These are phyloP conservation scores for Euryodendron excelsum DNA, from an alignment of 148 eudicot genomes.

Conservation along the genomic window DNA sequence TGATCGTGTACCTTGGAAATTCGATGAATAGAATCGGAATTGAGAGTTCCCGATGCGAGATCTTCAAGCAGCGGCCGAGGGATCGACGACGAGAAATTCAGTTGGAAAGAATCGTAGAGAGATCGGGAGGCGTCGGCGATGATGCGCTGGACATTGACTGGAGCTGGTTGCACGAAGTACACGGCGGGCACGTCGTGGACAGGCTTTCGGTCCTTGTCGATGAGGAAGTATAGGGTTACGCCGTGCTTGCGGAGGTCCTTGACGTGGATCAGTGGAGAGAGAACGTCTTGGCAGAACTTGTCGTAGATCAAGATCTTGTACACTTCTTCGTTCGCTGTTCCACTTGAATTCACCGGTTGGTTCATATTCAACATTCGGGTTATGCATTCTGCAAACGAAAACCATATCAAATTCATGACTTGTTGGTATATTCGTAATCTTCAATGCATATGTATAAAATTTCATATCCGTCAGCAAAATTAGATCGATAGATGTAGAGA, in stretches of 20 bases:
- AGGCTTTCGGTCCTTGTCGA: conserved; percentile 78
- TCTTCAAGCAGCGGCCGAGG: conserved; percentile 78
- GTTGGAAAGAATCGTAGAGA: conserved; percentile 62
- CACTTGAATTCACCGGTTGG: conserved; percentile 66
- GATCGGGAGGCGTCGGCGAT: conserved; percentile 51
- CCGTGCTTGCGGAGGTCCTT: conserved; percentile 90
- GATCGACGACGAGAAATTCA: conserved; percentile 72
- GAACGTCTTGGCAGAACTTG: conserved; percentile 65
- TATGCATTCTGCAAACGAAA: conserved; percentile 59
- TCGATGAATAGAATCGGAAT: conserved; percentile 57
- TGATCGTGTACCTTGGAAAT: conserved; percentile 83
- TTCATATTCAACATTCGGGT: conserved; percentile 85
- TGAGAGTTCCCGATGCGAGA: conserved; percentile 60
- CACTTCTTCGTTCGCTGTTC: conserved; percentile 74
- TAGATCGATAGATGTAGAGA: conserved; percentile 4
- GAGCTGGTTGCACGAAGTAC: conserved; percentile 67
- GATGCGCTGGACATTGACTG: conserved; percentile 51
- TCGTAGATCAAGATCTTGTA: conserved; percentile 96
- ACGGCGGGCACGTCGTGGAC: conserved; percentile 84
- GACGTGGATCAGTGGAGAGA: conserved; percentile 85
- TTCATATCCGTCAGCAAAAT: no score
- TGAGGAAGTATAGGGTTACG: conserved; percentile 76
- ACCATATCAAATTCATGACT: not conserved
- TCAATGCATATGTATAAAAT: no score
- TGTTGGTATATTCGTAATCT: no score